These are phyloP conservation scores for Penicillium sclerotiorum DNA, from an alignment of 2,329 filamentous ascomycete species.

Conservation along the genomic window DNA sequence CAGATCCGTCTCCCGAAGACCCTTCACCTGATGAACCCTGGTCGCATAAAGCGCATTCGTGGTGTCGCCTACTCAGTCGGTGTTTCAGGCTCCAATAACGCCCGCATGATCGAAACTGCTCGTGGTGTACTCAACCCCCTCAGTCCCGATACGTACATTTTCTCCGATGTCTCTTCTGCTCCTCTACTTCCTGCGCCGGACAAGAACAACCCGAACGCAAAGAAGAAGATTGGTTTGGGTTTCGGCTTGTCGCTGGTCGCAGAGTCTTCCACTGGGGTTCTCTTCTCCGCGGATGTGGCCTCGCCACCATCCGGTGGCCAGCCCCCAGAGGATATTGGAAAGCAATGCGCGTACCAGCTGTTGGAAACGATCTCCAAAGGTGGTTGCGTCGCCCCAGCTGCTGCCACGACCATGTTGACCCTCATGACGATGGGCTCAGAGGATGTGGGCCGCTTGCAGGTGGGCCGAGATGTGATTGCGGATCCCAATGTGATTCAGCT, in stretches of 20 bases:
- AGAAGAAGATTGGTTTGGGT: slow-evolving; percentile 74
- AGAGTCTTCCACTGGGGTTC: slow-evolving; percentile 81
- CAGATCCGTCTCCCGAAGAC: slow-evolving; percentile 94
- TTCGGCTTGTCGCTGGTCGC: slow-evolving; percentile 91
- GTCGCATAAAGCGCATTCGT: slow-evolving; percentile 82
- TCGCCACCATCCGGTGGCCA: slow-evolving; percentile 76
- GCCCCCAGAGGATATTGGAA: slow-evolving; percentile 87
- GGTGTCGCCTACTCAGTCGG: slow-evolving; percentile 94
- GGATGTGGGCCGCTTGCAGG: slow-evolving; percentile 82
- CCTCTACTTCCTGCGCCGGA: slow-evolving; percentile 69
- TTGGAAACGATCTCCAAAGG: slow-evolving; percentile 80
- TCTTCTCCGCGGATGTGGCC: slow-evolving; percentile 84
- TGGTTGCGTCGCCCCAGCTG: slow-evolving; percentile 75
- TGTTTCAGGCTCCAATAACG: slow-evolving; percentile 90
- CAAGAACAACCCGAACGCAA: slow-evolving; percentile 60
- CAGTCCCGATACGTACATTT: slow-evolving; percentile 87
- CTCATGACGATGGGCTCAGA: slow-evolving; percentile 98
- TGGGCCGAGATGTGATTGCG: slow-evolving; percentile 80
- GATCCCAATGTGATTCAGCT: slow-evolving; percentile 78
- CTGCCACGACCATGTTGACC: slow-evolving; percentile 73
- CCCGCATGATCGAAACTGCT: slow-evolving; percentile 89
- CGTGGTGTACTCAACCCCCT: slow-evolving; percentile 84
- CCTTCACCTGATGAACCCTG: slow-evolving; percentile 80
- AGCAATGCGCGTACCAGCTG: slow-evolving; percentile 83
- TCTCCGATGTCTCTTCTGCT: slow-evolving; percentile 65